Conservation (phyloP, 1,139 yeast genomes). For the Meyerozyma sp. region DNA sequence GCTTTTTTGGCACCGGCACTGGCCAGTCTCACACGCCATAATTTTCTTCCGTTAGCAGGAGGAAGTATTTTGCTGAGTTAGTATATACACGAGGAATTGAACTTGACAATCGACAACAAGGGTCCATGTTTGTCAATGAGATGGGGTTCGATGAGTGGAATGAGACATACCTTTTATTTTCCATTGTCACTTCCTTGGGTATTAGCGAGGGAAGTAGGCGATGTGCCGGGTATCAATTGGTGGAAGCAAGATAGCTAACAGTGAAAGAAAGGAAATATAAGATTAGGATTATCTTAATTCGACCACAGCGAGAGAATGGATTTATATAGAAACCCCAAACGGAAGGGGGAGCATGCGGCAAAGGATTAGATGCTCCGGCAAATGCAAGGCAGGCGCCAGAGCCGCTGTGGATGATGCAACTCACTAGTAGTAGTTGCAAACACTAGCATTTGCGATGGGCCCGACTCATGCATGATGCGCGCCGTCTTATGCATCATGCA, state of each 20-base stretch:
- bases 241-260: background rate
- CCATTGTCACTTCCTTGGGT: constrained; percentile 1
- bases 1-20: constrained; percentile 14
- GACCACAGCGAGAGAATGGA: background rate
- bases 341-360: background rate
- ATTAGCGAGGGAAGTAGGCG: background rate
- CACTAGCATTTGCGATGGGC: background rate
- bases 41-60: constrained; percentile 44
- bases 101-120: background rate
- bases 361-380: background rate
- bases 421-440: background rate
- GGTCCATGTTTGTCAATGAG: background rate
- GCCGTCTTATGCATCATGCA: background rate
- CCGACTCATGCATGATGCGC: constrained; percentile 1
- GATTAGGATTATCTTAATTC: background rate
- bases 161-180: constrained; percentile 1
- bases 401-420: background rate
- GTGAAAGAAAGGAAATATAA: background rate
- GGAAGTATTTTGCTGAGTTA: constrained; percentile 21
- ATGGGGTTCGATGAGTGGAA: background rate
- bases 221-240: constrained; percentile 1
- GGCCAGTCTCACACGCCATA: constrained; percentile 42
- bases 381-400: constrained; percentile 1
- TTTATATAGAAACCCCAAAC: background rate
- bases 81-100: background rate